These are phyloP conservation scores for Arbutus unedo DNA, from an alignment of 148 eudicot genomes.

Conservation along the genomic window DNA sequence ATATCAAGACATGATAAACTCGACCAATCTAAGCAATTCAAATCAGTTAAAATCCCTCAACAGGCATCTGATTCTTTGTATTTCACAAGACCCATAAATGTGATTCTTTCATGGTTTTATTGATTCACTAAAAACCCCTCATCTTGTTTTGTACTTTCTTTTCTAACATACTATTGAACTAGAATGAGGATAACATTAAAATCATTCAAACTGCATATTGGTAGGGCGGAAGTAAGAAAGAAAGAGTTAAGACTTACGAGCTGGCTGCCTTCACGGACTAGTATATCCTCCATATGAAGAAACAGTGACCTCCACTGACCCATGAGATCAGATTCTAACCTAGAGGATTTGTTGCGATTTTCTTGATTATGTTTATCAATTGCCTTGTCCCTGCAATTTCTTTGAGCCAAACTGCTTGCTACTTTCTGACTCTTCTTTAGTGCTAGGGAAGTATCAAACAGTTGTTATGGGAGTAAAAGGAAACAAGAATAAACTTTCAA, in stretches of 20 bases:
- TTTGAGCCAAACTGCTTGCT: conserved; percentile 59
- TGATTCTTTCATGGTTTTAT: background rate
- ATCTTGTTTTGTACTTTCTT: background rate
- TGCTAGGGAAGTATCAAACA: conserved; percentile 29
- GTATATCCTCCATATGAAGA: conserved; percentile 49
- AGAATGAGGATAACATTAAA: background rate
- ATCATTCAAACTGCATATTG: background rate
- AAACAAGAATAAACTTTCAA: background rate
- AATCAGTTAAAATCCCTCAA: background rate
- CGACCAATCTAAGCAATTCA: background rate
- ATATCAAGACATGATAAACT: background rate
- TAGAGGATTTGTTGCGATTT: conserved; percentile 21
- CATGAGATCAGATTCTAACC: conserved; percentile 50
- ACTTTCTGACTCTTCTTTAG: conserved; percentile 66
- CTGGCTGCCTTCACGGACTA: conserved; percentile 60
- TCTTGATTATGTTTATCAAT: conserved; percentile 30
- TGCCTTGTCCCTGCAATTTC: conserved; percentile 30
- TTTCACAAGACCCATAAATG: background rate
- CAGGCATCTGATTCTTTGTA: background rate
- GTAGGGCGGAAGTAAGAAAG: background rate
- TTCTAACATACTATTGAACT: background rate
- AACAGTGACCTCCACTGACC: conserved; percentile 77
- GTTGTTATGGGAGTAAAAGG: background rate
- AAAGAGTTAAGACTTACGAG: conserved; percentile 44
- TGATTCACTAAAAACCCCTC: background rate